phyloP scores from a whole-genome alignment of 148 eudicot species.

The Fagopyrum tataricum region DNA sequence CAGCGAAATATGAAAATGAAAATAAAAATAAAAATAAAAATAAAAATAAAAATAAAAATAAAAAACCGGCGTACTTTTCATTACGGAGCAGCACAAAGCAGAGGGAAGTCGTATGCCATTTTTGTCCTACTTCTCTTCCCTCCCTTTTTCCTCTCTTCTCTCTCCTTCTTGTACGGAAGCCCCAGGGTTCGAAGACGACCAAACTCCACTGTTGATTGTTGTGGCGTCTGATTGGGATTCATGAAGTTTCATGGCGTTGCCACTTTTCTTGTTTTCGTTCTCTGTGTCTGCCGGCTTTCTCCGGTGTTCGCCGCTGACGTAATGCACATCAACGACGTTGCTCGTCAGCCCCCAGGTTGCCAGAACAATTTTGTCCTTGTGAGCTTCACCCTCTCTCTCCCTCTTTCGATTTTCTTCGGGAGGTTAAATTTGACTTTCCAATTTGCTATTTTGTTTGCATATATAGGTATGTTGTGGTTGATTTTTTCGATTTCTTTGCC shows the following conservation, averaged over 20 bases:
- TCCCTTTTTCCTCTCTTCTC: not conserved
- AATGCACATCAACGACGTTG: conserved; percentile 75
- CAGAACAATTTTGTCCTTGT: conserved; percentile 87
- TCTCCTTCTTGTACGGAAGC: not conserved
- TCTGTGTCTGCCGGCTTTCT: conserved; percentile 15
- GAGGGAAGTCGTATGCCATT: conserved; percentile 4
- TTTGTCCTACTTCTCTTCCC: not conserved
- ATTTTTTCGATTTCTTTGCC: not conserved
- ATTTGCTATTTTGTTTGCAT: not conserved
- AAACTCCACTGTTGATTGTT: not conserved
- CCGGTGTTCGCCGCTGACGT: conserved; percentile 65
- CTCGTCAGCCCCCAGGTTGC: conserved; percentile 83
- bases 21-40: not conserved
- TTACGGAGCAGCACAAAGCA: conserved; percentile 6
- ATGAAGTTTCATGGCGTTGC: conserved; percentile 13
- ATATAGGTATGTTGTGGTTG: not conserved
- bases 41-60: not conserved
- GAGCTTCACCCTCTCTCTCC: conserved; percentile 9
- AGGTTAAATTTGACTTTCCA: not conserved
- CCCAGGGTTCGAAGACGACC: not conserved
- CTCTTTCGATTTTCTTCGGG: not conserved
- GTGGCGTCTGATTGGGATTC: not conserved
- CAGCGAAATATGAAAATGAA: not conserved
- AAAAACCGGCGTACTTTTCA: conserved; percentile 8
- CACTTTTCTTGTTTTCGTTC: conserved; percentile 7